phyloP scores from a whole-genome alignment of 179 eudicot genomes.

The Beta macrorhiza region DNA sequence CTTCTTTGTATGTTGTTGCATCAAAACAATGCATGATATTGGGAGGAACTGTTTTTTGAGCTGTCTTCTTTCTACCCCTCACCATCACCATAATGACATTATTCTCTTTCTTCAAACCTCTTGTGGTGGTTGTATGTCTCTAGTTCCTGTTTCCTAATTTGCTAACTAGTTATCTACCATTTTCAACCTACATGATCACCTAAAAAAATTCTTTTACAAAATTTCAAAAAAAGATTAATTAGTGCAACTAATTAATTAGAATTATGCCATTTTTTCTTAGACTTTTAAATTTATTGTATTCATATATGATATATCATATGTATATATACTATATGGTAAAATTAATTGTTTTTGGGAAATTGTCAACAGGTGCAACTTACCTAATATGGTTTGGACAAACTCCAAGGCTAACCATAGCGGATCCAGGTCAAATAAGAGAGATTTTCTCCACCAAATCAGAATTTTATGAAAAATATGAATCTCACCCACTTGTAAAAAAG shows the following conservation, averaged over 20 bases:
- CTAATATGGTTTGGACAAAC: conserved; percentile 76
- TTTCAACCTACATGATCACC: not conserved
- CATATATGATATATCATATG: too few relatives aligned
- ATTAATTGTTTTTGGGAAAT: not conserved
- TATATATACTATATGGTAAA: not conserved
- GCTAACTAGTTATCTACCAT: conserved; percentile 4
- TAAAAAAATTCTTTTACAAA: not conserved
- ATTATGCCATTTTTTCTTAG: conserved; percentile 11
- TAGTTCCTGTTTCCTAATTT: conserved; percentile 16
- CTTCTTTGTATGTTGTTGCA: conserved; percentile 15
- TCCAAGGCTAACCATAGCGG: conserved; percentile 59
- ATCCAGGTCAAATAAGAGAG: conserved; percentile 62
- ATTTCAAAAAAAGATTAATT: not conserved
- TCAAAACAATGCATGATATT: conserved; percentile 20
- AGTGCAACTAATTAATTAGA: not conserved
- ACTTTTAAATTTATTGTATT: not conserved
- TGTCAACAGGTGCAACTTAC: conserved; percentile 51
- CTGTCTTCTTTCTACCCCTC: conserved; percentile 19
- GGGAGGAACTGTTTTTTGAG: conserved; percentile 20
- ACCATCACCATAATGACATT: conserved; percentile 3
- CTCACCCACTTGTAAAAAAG: conserved; percentile 68
- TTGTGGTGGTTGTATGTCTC: too few relatives aligned
- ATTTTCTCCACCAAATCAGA: conserved; percentile 51
- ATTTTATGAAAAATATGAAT: conserved; percentile 63
- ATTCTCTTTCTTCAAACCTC: conserved; percentile 5